A percentile compares a stretch with the other conserved stretches of the same genome.
Evolutionary conservation across 805 yeast species (phyloP).

Genomic region (Zygosaccharomyces rouxii): DNA sequence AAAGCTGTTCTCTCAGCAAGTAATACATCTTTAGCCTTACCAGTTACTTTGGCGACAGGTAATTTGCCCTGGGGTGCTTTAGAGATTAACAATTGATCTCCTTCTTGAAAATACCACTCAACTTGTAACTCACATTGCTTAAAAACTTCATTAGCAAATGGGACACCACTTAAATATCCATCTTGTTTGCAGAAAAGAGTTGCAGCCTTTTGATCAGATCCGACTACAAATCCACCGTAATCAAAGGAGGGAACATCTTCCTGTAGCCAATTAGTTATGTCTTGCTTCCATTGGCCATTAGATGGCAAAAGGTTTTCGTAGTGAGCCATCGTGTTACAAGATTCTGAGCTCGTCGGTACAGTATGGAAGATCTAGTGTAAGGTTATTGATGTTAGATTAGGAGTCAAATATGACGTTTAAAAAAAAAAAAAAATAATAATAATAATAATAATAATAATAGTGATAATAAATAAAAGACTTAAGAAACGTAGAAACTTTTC

Average conservation of each 20-base stretch:
- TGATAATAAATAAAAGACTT: neutral
- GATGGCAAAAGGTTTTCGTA: conserved; percentile 60
- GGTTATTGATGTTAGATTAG: neutral
- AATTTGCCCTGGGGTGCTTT: conserved; percentile 45
- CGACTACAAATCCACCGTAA: conserved; percentile 94
- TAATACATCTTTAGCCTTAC: conserved; percentile 74
- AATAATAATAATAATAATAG: neutral
- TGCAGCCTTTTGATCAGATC: conserved; percentile 64
- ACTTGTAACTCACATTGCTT: conserved; percentile 65
- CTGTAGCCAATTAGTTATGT: conserved; percentile 66
- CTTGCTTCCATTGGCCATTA: conserved; percentile 76
- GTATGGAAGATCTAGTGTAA: neutral
- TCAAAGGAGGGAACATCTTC: conserved; percentile 95
- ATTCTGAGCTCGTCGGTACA: neutral
- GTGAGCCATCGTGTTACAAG: conserved; percentile 22
- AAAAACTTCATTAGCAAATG: conserved; percentile 84
- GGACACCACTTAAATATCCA: conserved; percentile 80
- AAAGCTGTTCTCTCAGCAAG: conserved; percentile 84
- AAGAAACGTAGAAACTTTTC: no score
- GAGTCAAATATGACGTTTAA: neutral
- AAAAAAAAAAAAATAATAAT: neutral
- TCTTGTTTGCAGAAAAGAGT: conserved; percentile 73
- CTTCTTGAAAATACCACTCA: conserved; percentile 74
- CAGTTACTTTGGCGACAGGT: conserved; percentile 71
- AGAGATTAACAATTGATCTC: conserved; percentile 48